These are phyloP conservation scores for Exutisphaerella laricina DNA, from an alignment of 2,329 filamentous ascomycete species.

Conservation along the genomic window DNA sequence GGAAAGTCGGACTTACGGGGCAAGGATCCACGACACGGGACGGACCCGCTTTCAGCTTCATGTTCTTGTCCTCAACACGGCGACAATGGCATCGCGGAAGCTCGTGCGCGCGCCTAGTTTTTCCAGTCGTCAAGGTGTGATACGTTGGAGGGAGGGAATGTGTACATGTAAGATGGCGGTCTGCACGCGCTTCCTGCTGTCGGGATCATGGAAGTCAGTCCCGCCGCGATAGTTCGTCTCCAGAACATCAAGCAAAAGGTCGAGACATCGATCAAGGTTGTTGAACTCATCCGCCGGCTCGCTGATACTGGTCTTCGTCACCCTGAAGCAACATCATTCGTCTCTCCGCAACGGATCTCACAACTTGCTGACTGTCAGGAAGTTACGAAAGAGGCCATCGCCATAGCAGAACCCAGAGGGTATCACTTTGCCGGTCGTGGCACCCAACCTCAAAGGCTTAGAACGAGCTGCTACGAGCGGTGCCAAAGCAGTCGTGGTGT, in stretches of 20 bases:
- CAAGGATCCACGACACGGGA: too few relatives aligned
- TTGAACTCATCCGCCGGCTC: constrained; percentile 44
- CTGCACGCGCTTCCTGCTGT: constrained; percentile 5
- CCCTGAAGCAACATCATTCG: constrained; percentile 50
- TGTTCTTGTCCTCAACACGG: too few relatives aligned
- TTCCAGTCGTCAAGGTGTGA: too few relatives aligned
- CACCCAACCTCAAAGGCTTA: constrained; percentile 39
- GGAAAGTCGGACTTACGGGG: too few relatives aligned
- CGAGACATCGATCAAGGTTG: constrained; percentile 45
- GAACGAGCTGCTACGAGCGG: constrained; percentile 52
- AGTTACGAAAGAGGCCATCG: constrained; percentile 13
- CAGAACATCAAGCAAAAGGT: constrained; percentile 44
- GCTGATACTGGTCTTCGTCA: constrained; percentile 45
- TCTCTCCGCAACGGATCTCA: constrained; percentile 51
- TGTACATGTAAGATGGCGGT: too few relatives aligned
- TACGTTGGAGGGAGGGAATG: too few relatives aligned
- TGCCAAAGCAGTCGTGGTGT: constrained; percentile 39
- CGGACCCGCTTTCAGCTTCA: too few relatives aligned
- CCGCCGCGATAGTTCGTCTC: constrained; percentile 49
- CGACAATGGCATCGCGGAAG: too few relatives aligned
- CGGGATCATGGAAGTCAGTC: constrained; percentile 47
- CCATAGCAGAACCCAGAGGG: constrained; percentile 9
- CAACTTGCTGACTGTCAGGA: constrained; percentile 35
- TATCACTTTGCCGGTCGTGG: constrained; percentile 33
- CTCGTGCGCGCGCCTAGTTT: too few relatives aligned